Evolutionary conservation across 768 basidiomycete species (phyloP), one percentile per base, ranked within the genome.

Genomic region (Boletus fagicola): DNA sequence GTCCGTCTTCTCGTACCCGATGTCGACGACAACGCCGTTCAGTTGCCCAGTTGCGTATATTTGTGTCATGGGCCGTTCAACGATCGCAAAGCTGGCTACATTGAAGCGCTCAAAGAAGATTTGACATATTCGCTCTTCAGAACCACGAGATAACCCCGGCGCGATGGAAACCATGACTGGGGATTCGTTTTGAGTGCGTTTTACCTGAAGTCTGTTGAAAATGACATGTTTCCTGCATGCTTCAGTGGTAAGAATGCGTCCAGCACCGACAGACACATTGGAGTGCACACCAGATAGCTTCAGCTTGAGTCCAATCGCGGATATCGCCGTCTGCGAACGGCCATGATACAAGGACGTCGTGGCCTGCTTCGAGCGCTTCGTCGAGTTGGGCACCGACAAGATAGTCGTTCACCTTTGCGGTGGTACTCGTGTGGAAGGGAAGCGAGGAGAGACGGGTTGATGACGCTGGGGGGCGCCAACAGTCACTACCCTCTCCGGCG

Each of bases 21-120:
- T 83, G 72, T 96, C 94, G 56, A 97, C 78, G 40, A 93, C 83
- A 49, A 96, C 73, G 47, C 92, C 92, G 53, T 74, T 83, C 56
- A 90, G 78, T 54, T 78, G 78, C 62, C 86, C 87, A 16, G 83
- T 83, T 22, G 92, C 84, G 72, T 91, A 95, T 44, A 95, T 75
- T 62, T 94, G 90, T 10, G 90, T 83, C 71, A 94, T 81, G 22
- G 94, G 88, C 0, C 92, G 89, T 55, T 94, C 88, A 49, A 94
- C 77, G 62, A 94, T 78, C 53, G 83, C 81, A 61, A 95, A 83
- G 16, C 86, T 90, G 10, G 94, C 87, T 28, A 89, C 87, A 67
- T 94, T 94, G 81, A 95, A 91, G 26, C 90, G 87, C 68, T 96
- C 94, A 65, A 97, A 97, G 74, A 95, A 92, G 39, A 91, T 79